Percentiles rank a stretch among this genome's conserved stretches.
Evolutionary conservation across 306 rosid species (phyloP).

Genomic region (Gleditsia sinensis): DNA sequence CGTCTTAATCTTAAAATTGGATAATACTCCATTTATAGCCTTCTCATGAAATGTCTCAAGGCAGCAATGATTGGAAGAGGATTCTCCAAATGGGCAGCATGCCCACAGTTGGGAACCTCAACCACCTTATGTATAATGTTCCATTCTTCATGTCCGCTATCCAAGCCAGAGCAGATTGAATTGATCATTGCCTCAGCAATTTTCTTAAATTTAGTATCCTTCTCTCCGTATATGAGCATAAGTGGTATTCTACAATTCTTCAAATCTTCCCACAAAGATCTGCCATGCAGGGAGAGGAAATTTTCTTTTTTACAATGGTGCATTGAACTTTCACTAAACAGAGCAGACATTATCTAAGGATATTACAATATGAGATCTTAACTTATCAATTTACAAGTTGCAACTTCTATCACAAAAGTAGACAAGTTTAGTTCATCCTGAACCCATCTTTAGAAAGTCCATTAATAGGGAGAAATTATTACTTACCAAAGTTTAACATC

Average conservation of each 20-base stretch:
- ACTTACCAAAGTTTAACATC: background rate
- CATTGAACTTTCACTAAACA: background rate
- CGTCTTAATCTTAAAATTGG: slow-evolving; percentile 3
- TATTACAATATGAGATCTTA: background rate
- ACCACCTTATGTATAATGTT: slow-evolving; percentile 51
- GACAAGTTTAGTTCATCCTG: background rate
- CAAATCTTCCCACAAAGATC: slow-evolving; percentile 88
- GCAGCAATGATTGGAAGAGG: slow-evolving; percentile 74
- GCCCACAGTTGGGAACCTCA: slow-evolving; percentile 78
- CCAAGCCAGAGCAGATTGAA: slow-evolving; percentile 33
- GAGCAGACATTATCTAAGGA: background rate
- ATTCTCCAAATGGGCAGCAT: slow-evolving; percentile 90
- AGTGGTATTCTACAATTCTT: slow-evolving; percentile 69
- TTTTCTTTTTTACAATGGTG: background rate
- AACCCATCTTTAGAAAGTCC: background rate
- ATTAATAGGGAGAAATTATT: background rate
- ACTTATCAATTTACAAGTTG: slow-evolving; percentile 4
- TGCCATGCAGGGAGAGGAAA: slow-evolving; percentile 36
- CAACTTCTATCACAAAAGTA: background rate
- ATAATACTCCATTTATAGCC: slow-evolving; percentile 23
- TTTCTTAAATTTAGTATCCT: slow-evolving; percentile 71
- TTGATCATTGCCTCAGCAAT: slow-evolving; percentile 63
- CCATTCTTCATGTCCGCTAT: slow-evolving; percentile 27
- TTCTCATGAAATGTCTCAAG: slow-evolving; percentile 56
- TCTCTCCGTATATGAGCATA: slow-evolving; percentile 75